Base-by-base conservation (phyloP, 352 stramenopile species). In the Globisporangium yorkense region DNA sequence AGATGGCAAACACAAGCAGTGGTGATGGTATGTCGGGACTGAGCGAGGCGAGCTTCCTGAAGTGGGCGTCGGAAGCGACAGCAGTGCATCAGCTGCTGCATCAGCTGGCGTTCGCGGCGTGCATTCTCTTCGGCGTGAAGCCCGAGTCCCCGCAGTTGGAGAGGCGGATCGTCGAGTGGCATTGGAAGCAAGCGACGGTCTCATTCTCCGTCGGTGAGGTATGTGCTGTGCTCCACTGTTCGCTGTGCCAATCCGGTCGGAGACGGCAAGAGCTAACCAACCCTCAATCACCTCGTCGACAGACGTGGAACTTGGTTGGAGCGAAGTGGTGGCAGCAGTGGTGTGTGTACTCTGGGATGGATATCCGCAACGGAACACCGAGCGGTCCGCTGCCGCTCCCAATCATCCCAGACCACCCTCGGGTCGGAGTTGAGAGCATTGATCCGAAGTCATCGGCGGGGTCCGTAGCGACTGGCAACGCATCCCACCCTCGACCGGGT, bases 241-340 rank as follows among this genome's bases (percentile, higher is more conserved):
- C 8, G 7, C 10, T 13, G 24, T 27, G 24, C 24, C 10, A 10
- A 10, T 51, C 21, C 4, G 7, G 7, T 7, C 10, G 20, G 27
- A 51, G 21, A 35, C 27, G 9, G 20, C 24, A 35, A 44, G 7
- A 8, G 9, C 49, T 44, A 37, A 37, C 33, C 33, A 10, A 37
- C 33, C 0, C 33, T 37, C 33, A 12, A 10, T 37, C 33, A 10
- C 33, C 33, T 43, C 69, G 15, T 58, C 20, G 12, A 2, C 67
- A 94, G 77, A 77, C 58, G 6, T 95, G 83, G 81, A 86, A 93
- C 33, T 67, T 93, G 33, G 57, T 94, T 18, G 84, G 75, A 8
- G 71, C 77, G 4, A 74, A 72, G 44, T 93, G 85, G 83, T 95
- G 83, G 85, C 70, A 74, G 20, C 79, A 87, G 49, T 95, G 83